Base-by-base conservation (phyloP, 1,284 basidiomycete genomes). In the Sporisorium scitamineum region DNA sequence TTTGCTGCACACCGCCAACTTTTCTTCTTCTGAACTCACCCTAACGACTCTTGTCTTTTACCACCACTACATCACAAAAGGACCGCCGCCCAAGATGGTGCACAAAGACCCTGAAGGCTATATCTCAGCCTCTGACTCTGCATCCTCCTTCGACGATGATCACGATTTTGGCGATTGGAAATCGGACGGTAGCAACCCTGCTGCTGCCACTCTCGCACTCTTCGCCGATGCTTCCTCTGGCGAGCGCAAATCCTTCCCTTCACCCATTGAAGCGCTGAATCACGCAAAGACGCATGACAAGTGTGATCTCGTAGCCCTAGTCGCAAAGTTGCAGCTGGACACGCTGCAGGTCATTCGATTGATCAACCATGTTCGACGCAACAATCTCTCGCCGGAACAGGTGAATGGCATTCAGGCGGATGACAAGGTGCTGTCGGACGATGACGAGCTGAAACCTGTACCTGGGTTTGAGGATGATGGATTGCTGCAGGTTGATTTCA, bases 401-500 rank as follows among this genome's bases (percentile, higher is more conserved):
- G 60, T 76, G 34, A 76, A 70, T 24, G 54, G 22, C 2, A 32
- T 80, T 11, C 47, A 34, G 2, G 72, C 63, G 8, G 53, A 45
- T 2, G 76, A 77, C 47, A 13, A 32, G 11, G 78, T 75, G 39
- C 52, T 84, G 11, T 20, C 20, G 3, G 82, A 80, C 47, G 82
- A 85, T 53, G 65, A 45, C 0, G 80, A 85, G 58, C 62, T 85
- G 37, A 70, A 74, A 29, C 84, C 84, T 11, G 84, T 85, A 8
- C 53, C 59, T 0, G 84, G 84, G 3, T 78, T 72, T 47, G 83
- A 85, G 47, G 69, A 76, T 22, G 84, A 85, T 65, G 83, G 83
- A 7, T 58, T 85, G 34, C 63, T 85, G 20, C 83, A 80, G 48
- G 32, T 80, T 32, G 80, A 83, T 53, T 83, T 83, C 48, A 80